Base-by-base conservation (phyloP, 179 eudicot species). In the Drosera spatulata region DNA sequence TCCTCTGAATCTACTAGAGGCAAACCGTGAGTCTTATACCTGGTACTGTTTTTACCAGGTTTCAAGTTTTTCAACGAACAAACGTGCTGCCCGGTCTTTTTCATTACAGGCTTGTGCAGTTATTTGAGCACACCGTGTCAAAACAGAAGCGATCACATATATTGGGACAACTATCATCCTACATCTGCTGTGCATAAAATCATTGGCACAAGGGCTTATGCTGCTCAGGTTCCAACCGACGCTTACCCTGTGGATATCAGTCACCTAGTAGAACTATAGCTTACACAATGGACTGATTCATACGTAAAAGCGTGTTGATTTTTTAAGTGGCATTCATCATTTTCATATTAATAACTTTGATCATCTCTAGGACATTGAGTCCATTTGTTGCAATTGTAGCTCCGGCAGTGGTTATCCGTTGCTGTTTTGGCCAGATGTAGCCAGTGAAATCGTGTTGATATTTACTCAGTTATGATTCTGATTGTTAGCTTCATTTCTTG, bases 241-340 rank as follows among this genome's bases (percentile, higher is more conserved):
- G 58, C 40, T 55, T 37, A 55, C 39, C 58, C 58, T 4, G 41
- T 37, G 8, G 58, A 55, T 39, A 55, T 55, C 58, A 55, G 41
- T 22, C 41, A 55, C 9, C 58, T 55, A 6, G 49, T 46, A 10
- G 11, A 46, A 46, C 11, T 10, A 46, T 46, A 46, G 49, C 33
- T 22, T 22, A 22, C 33, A 22, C 33, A 22, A 22, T 22, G 7
- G 2, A 10, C 2, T 42, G 46, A 1, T 15, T 10, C 2, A 41
- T 39, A n/a, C 14, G 7, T 0, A 12, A 10, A 22, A 37, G 10
- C 10, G 41, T 5, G 3, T 10, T n/a, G 39, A n/a, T 11, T 2
- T 4, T 10, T 50, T 50, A 50, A 50, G 11, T 50, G 13, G 13
- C 53, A 1, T 50, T 10, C 49, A 46, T 6, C 1, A 14, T 37